Conservation (phyloP, 2,329 filamentous ascomycete genomes). For the Cryoendolithus antarcticus region DNA sequence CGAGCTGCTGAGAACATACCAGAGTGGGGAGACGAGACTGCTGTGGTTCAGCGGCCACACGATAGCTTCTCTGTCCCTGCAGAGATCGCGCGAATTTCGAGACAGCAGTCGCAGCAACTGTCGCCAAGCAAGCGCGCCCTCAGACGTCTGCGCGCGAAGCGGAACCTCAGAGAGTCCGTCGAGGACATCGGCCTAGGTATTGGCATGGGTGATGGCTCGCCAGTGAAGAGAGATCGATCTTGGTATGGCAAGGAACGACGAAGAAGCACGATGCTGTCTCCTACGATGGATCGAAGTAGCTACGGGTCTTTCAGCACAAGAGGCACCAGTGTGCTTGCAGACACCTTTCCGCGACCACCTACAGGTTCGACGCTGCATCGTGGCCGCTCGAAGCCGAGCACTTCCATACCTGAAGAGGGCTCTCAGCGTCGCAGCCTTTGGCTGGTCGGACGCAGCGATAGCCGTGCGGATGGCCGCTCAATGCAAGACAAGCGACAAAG, state of each 20-base stretch:
- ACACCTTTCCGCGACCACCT: slow-evolving; percentile 4
- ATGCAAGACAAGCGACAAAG: slow-evolving; percentile 30
- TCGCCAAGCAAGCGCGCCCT: slow-evolving; percentile 21
- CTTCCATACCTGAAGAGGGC: too few species aligned
- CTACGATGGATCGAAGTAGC: slow-evolving; percentile 22
- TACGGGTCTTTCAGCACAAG: slow-evolving; percentile 26
- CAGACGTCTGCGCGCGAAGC: slow-evolving; percentile 18
- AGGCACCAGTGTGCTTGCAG: slow-evolving; percentile 28
- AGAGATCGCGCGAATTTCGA: slow-evolving; percentile 27
- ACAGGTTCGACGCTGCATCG: too few species aligned
- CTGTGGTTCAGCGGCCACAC: slow-evolving; percentile 27
- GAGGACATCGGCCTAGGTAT: slow-evolving; percentile 15
- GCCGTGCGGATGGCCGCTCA: slow-evolving; percentile 24
- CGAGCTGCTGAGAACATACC: slow-evolving; percentile 28
- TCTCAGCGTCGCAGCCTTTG: slow-evolving; percentile 26
- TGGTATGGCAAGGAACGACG: too few species aligned
- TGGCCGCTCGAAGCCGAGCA: too few species aligned
- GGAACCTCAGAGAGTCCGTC: slow-evolving; percentile 13
- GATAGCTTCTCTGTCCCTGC: slow-evolving; percentile 34
- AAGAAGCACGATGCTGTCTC: too few species aligned
- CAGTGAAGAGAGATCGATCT: too few species aligned
- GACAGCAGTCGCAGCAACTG: slow-evolving; percentile 13
- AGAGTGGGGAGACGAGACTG: slow-evolving; percentile 25
- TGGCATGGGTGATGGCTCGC: slow-evolving; percentile 5
- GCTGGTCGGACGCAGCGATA: slow-evolving; percentile 25